A percentile compares a stretch with the other conserved stretches of the same genome.
phyloP scores from a whole-genome alignment of 164 flowering plant species.

The Chimonanthus praecox region DNA sequence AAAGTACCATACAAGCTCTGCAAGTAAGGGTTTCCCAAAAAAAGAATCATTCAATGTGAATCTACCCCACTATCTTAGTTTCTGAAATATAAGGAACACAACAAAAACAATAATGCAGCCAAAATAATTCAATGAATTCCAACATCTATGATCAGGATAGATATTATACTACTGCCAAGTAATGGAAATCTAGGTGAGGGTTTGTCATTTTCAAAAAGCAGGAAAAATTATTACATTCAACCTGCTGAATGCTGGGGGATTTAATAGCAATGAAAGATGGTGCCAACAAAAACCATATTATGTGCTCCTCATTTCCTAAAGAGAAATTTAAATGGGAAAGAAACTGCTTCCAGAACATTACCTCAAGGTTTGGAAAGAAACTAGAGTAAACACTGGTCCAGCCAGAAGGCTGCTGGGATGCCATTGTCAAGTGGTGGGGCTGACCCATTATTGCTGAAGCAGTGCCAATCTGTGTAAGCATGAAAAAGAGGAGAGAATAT shows the following conservation, averaged over 20 bases:
- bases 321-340: not conserved
- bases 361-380: slow-evolving; percentile 45
- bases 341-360: slow-evolving; percentile 10
- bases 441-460: slow-evolving; percentile 11
- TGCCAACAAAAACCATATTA: not conserved
- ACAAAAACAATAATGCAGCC: not conserved
- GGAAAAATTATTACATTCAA: not conserved
- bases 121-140: not conserved
- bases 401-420: slow-evolving; percentile 27
- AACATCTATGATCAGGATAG: not conserved
- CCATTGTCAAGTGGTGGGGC: slow-evolving; percentile 25
- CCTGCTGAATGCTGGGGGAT: not conserved
- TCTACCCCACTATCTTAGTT: not conserved
- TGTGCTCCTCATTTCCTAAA: not conserved
- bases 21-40: not conserved
- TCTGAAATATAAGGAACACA: not conserved
- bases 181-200: not conserved
- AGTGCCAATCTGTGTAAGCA: slow-evolving; percentile 31
- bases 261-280: not conserved
- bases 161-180: not conserved
- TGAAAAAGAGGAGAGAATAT: not conserved
- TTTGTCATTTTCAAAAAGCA: not conserved
- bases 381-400: slow-evolving; percentile 37
- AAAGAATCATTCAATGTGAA: not conserved
- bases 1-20: not conserved